Conservation (phyloP, 257 asterid species). For the Orobanche coerulescens region DNA sequence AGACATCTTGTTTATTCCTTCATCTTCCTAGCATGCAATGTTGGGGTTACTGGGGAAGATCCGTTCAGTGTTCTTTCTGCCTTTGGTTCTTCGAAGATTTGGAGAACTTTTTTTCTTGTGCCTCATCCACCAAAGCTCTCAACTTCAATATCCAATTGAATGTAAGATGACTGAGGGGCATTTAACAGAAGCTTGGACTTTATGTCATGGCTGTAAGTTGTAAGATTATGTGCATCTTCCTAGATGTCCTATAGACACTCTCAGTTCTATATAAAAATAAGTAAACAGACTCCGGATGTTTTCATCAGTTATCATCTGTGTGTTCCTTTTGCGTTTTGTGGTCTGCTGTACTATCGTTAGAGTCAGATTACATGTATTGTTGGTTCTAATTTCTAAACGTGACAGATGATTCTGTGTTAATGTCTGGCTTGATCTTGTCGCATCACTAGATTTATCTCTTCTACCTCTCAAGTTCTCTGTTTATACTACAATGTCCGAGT, state of each 20-base stretch:
- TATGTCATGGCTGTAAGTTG: constrained; percentile 31
- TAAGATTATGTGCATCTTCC: constrained; percentile 25
- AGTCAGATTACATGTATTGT: constrained; percentile 4
- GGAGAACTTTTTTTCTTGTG: constrained; percentile 37
- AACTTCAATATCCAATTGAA: constrained; percentile 37
- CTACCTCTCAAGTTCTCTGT: constrained; percentile 7
- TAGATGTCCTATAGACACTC: constrained; percentile 21
- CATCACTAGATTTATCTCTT: constrained; percentile 10
- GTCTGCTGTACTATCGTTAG: constrained; percentile 12
- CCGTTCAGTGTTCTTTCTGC: constrained; percentile 31
- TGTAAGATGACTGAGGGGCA: constrained; percentile 39
- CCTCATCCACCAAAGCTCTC: constrained; percentile 40
- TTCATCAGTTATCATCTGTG: constrained; percentile 2
- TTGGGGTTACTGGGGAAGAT: constrained; percentile 32
- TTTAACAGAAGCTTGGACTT: constrained; percentile 34
- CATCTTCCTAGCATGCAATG: constrained; percentile 23
- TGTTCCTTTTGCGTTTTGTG: constrained; percentile 12
- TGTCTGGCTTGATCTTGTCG: constrained; percentile 18
- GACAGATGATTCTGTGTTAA: not conserved
- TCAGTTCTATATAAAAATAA: constrained; percentile 16
- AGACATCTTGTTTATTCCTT: constrained; percentile 22
- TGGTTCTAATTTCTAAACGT: constrained; percentile 7
- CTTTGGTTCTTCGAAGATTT: constrained; percentile 34
- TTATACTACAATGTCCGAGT: too few relatives aligned
- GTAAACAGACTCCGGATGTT: constrained; percentile 7